These are phyloP conservation scores for Circinella umbellata DNA, from an alignment of 371 early-diverging fungal genomes.

Conservation along the genomic window DNA sequence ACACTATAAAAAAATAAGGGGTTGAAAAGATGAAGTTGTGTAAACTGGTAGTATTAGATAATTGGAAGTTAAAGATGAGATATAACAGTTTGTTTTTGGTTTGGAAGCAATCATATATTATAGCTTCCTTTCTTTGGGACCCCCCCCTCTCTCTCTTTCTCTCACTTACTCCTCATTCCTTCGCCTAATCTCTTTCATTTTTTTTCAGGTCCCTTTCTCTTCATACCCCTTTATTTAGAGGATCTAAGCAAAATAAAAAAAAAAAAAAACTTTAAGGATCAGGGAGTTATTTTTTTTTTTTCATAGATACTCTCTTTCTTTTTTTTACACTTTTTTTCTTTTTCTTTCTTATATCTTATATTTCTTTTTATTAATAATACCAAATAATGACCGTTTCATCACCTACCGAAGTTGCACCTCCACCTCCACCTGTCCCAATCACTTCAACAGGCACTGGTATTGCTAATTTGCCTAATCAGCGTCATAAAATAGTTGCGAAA, in stretches of 20 bases:
- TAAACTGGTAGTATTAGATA: too few relatives aligned
- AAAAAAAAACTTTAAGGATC: neutral
- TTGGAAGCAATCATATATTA: too few relatives aligned
- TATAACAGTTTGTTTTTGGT: too few relatives aligned
- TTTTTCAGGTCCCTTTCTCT: neutral
- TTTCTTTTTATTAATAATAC: neutral
- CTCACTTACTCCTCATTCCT: too few relatives aligned
- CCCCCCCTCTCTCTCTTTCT: too few relatives aligned
- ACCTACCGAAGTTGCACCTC: slow-evolving; percentile 39
- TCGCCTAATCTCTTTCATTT: neutral
- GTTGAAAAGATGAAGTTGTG: too few relatives aligned
- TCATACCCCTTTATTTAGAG: neutral
- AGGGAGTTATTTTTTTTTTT: neutral
- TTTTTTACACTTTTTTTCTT: neutral
- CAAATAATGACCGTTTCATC: slow-evolving; percentile 29
- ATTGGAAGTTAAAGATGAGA: too few relatives aligned
- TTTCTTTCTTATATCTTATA: neutral
- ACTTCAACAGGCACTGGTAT: slow-evolving; percentile 88
- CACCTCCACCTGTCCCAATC: slow-evolving; percentile 52
- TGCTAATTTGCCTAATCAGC: slow-evolving; percentile 98
- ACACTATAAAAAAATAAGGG: too few relatives aligned
- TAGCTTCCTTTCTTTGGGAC: too few relatives aligned
- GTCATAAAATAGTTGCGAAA: slow-evolving; percentile 94
- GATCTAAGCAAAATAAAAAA: neutral
- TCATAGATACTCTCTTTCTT: neutral